phyloP scores from a whole-genome alignment of 768 basidiomycete genomes.

The Lyophyllum atratum region DNA sequence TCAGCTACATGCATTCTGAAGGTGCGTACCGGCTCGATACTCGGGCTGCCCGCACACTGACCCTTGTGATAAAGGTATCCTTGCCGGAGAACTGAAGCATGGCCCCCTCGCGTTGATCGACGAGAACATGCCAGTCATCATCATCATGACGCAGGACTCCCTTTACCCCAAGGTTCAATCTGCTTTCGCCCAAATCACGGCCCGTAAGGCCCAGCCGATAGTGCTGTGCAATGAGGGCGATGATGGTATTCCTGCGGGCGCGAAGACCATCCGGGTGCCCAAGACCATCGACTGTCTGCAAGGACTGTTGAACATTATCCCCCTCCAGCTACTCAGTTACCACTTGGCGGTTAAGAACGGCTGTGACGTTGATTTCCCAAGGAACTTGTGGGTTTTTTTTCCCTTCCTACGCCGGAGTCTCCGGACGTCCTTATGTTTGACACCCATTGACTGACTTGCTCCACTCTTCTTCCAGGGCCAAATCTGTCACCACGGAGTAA shows the following conservation, averaged over 20 bases:
- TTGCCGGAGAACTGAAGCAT: constrained; percentile 98
- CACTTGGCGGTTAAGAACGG: constrained; percentile 95
- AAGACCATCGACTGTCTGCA: constrained; percentile 94
- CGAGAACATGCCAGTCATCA: constrained; percentile 98
- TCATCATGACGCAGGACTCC: constrained; percentile 99
- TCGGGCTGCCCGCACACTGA: constrained; percentile 6
- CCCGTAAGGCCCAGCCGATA: constrained; percentile 94
- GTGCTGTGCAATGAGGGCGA: constrained; percentile 96
- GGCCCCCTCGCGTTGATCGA: constrained; percentile 97
- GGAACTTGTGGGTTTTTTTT: constrained; percentile 74
- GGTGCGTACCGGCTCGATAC: constrained; percentile 38
- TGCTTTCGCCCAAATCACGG: constrained; percentile 95
- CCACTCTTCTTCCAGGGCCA: constrained; percentile 49
- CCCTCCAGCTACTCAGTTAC: constrained; percentile 93
- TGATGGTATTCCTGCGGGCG: constrained; percentile 67
- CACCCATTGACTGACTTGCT: constrained; percentile 12
- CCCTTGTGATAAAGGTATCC: constrained; percentile 58
- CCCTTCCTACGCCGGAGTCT: constrained; percentile 2
- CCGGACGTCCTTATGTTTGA: not conserved
- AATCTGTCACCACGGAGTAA: constrained; percentile 78
- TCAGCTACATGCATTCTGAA: constrained; percentile 88
- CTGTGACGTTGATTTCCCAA: constrained; percentile 97
- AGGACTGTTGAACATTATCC: constrained; percentile 95
- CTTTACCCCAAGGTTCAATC: constrained; percentile 98
- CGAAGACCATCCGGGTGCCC: constrained; percentile 92